phyloP scores from a whole-genome alignment of 768 basidiomycete species.

The Galerina marginata region DNA sequence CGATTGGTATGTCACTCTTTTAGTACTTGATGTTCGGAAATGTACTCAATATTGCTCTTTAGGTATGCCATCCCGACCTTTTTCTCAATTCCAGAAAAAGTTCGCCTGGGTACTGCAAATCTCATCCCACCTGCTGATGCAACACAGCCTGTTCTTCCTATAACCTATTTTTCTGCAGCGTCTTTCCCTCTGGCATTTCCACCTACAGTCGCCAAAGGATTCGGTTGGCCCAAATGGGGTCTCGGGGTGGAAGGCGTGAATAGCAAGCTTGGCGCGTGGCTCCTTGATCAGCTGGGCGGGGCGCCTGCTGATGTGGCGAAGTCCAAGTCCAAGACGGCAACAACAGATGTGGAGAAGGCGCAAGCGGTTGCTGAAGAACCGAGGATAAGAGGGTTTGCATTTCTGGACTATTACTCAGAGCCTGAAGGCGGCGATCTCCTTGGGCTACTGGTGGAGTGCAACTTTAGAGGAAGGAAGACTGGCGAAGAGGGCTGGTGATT shows the following conservation, averaged over 20 bases:
- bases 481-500: slow-evolving; percentile 50
- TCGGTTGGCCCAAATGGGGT: slow-evolving; percentile 80
- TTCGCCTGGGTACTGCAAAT: slow-evolving; percentile 56
- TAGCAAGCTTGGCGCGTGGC: slow-evolving; percentile 70
- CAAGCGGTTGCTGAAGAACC: slow-evolving; percentile 31
- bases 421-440: slow-evolving; percentile 59
- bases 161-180: slow-evolving; percentile 83
- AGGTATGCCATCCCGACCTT: slow-evolving; percentile 87
- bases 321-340: background rate
- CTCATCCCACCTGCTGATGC: slow-evolving; percentile 40
- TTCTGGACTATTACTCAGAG: slow-evolving; percentile 76
- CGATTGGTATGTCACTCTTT: slow-evolving; percentile 67
- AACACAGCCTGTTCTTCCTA: slow-evolving; percentile 57
- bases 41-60: slow-evolving; percentile 3
- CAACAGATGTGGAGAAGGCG: slow-evolving; percentile 17
- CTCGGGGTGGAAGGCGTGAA: slow-evolving; percentile 91
- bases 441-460: slow-evolving; percentile 78
- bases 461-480: slow-evolving; percentile 58
- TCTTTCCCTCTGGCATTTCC: slow-evolving; percentile 85
- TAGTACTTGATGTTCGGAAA: slow-evolving; percentile 12
- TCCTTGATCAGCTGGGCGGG: slow-evolving; percentile 57
- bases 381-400: slow-evolving; percentile 72
- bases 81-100: slow-evolving; percentile 85
- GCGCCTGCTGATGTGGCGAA: background rate
- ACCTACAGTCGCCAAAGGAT: slow-evolving; percentile 75